phyloP scores from a whole-genome alignment of 495 filamentous ascomycete genomes.

The Penicillium cataractarum region DNA sequence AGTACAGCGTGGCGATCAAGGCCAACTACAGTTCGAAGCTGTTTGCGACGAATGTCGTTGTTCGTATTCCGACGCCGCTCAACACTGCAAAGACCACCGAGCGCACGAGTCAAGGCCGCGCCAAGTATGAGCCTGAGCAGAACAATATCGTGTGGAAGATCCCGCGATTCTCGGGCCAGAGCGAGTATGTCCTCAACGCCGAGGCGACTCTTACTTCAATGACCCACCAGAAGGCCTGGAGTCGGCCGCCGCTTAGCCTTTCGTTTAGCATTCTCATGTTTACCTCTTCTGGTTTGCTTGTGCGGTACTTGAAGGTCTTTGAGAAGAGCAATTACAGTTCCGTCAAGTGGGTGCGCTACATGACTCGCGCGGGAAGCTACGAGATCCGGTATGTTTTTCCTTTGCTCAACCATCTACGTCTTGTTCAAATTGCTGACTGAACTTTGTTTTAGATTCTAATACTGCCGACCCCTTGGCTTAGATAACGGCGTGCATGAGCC shows the following conservation, averaged over 20 bases:
- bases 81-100: conserved; percentile 97
- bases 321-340: conserved; percentile 99
- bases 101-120: conserved; percentile 90
- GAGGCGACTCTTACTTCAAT: conserved; percentile 93
- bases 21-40: conserved; percentile 96
- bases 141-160: conserved; percentile 99
- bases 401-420: not conserved
- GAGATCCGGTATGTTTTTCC: conserved; percentile 53
- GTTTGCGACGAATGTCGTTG: conserved; percentile 96
- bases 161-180: conserved; percentile 90
- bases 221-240: conserved; percentile 99
- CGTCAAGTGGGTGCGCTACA: conserved; percentile 99
- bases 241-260: conserved; percentile 86
- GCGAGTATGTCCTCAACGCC: conserved; percentile 91
- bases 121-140: conserved; percentile 96
- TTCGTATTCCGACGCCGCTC: conserved; percentile 92
- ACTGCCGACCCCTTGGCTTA: not conserved
- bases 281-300: conserved; percentile 87
- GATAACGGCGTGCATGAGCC: conserved; percentile 11
- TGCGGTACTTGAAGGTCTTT: conserved; percentile 97
- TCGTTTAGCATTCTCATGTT: conserved; percentile 97
- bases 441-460: conserved; percentile 16
- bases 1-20: conserved; percentile 96
- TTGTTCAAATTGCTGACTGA: not conserved
- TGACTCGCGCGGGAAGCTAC: conserved; percentile 83